Evolutionary conservation across 768 basidiomycete genomes (phyloP).

Genomic region (Trametes maxima): DNA sequence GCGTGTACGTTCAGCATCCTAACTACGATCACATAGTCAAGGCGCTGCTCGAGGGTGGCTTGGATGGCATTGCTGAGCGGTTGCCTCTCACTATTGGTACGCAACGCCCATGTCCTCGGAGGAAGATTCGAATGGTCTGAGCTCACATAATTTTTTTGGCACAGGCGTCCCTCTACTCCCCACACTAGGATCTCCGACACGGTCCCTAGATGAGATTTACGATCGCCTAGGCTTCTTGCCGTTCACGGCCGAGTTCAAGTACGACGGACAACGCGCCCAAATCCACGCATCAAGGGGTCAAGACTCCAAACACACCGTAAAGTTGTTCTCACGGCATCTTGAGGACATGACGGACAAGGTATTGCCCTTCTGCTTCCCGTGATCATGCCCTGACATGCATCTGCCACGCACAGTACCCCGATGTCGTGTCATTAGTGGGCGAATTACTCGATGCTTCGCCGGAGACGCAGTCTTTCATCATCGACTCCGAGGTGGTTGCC

Average conservation of each 20-base stretch:
- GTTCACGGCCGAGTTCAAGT: constrained; percentile 89
- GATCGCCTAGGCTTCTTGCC: constrained; percentile 61
- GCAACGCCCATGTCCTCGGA: constrained; percentile 1
- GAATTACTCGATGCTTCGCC: constrained; percentile 48
- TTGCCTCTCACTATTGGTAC: constrained; percentile 74
- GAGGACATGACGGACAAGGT: constrained; percentile 93
- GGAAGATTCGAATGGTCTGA: not conserved
- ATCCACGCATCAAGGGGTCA: constrained; percentile 56
- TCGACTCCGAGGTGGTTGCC: constrained; percentile 89
- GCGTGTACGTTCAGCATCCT: constrained; percentile 78
- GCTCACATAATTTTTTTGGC: constrained; percentile 20
- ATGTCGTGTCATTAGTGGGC: constrained; percentile 63
- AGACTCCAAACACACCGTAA: constrained; percentile 43
- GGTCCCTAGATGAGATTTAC: constrained; percentile 85
- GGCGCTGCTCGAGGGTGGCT: constrained; percentile 60
- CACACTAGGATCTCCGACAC: constrained; percentile 83
- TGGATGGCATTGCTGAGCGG: constrained; percentile 57
- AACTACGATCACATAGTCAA: constrained; percentile 70
- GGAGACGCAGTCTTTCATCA: constrained; percentile 62
- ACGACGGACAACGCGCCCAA: constrained; percentile 86
- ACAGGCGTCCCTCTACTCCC: constrained; percentile 82
- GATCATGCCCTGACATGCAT: constrained; percentile 14
- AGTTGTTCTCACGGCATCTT: constrained; percentile 85
- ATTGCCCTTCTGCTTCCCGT: constrained; percentile 19
- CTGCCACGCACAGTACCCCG: constrained; percentile 66